A percentile compares a stretch with the other conserved stretches of the same genome.
Conservation (phyloP, 345 rosid genomes). For the Citrus reticulata region DNA sequence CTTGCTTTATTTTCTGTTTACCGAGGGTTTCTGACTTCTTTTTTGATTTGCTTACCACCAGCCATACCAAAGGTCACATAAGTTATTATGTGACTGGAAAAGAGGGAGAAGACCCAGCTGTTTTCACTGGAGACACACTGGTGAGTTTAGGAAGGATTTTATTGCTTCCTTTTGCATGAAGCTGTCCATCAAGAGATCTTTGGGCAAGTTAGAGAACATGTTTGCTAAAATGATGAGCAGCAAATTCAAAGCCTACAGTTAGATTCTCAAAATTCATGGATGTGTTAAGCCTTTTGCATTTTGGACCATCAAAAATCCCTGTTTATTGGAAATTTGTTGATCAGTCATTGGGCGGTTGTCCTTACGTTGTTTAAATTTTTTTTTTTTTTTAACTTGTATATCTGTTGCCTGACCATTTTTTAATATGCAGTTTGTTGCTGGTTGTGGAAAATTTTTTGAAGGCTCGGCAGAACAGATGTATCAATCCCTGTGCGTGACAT, state of each 20-base stretch:
- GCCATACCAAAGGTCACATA: conserved; percentile 92
- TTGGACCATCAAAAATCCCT: background rate
- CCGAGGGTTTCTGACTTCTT: background rate
- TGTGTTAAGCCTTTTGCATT: background rate
- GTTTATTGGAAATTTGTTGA: background rate
- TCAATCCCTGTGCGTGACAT: conserved; percentile 82
- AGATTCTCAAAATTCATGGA: background rate
- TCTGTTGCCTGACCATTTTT: background rate
- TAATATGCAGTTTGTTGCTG: conserved; percentile 68
- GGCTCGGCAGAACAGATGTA: conserved; percentile 97
- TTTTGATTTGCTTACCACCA: conserved; percentile 25
- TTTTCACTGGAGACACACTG: conserved; percentile 91
- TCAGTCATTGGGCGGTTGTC: background rate
- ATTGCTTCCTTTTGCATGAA: background rate
- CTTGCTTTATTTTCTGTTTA: background rate
- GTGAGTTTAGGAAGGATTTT: conserved; percentile 33
- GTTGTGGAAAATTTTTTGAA: conserved; percentile 89
- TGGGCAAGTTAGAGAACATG: background rate
- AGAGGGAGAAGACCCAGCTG: conserved; percentile 65
- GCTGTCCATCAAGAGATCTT: background rate
- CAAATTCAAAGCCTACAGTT: background rate
- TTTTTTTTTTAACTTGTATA: conserved; percentile 3
- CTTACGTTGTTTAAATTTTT: background rate
- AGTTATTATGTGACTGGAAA: conserved; percentile 68
- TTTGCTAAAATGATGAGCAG: background rate